Evolutionary conservation across 2,329 filamentous ascomycete genomes (phyloP), one percentile per base, ranked within the genome.

Genomic region (Scedosporium boydii): DNA sequence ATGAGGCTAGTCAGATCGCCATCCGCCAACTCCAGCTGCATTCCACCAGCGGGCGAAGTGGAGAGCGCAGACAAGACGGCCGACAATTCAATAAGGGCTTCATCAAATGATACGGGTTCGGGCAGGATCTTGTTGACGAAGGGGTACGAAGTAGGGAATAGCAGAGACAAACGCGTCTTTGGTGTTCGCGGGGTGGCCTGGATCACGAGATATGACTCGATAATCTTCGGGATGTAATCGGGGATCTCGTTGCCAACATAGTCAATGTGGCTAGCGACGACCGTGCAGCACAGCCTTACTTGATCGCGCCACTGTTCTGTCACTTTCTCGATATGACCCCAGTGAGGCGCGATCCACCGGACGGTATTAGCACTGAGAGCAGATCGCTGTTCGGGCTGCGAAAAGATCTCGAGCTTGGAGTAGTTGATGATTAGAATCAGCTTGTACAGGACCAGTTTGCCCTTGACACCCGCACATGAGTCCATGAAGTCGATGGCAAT

Each of bases 401-500:
- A 83, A 75, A 98, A 98, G 23, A 96, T 80, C 27, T 90, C 86
- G 4, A 96, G 79, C 65, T 87, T 88, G 29, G 89, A 90, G 71
- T 96, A 93, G 73, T 97, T 95, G 72, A 96, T 89, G 69, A 99
- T 93, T 46, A 99, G 80, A 18, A 98, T 85, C 44, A 99, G 82
- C 73, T 96, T 96, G 76, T 96, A 96, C 42, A 98, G 77, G 6
- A 96, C 83, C 61, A 99, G 81, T 77, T 96, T 96, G 63, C 95
- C 93, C 72, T 93, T 93, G 58, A 96, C 93, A 29, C 86, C 79
- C 2, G 87, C 85, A 75, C 93, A 97, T 1, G 95, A 91, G 70
- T 97, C 92, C 78, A 98, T 88, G 70, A 98, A 96, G 74, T 93
- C 91, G 65, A 96, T 90, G 48, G 93, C 91, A 66, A 97, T 89